A percentile compares a stretch with the other conserved stretches of the same genome.
Conservation (phyloP, 1,139 yeast species). For the Suhomyces bribrorum region DNA sequence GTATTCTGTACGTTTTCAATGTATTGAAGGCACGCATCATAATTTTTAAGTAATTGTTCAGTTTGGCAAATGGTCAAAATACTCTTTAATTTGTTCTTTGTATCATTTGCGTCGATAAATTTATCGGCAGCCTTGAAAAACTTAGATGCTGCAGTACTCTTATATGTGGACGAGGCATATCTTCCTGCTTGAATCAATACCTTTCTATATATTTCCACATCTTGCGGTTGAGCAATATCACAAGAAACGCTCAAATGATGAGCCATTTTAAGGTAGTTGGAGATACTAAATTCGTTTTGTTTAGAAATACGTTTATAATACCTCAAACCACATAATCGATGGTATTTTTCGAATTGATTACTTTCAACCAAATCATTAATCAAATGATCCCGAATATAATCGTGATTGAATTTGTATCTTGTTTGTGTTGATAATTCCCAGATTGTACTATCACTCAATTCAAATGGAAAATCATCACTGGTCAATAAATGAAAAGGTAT, state of each 20-base stretch:
- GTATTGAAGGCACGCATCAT: conserved; percentile 30
- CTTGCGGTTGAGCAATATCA: conserved; percentile 27
- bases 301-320: conserved; percentile 29
- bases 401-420: conserved; percentile 38
- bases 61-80: conserved; percentile 38
- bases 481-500: conserved; percentile 46
- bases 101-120: conserved; percentile 24
- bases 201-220: conserved; percentile 29
- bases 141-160: conserved; percentile 30
- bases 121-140: conserved; percentile 33
- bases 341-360: conserved; percentile 33
- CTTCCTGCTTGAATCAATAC: conserved; percentile 41
- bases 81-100: conserved; percentile 24
- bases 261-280: conserved; percentile 36
- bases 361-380: conserved; percentile 26
- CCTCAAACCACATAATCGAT: conserved; percentile 47
- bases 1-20: conserved; percentile 25
- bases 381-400: conserved; percentile 32
- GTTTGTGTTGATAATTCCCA: conserved; percentile 38
- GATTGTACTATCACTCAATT: conserved; percentile 36
- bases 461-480: conserved; percentile 36
- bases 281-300: conserved; percentile 20
- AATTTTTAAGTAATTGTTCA: conserved; percentile 28
- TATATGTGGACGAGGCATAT: conserved; percentile 37
- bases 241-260: conserved; percentile 34